Base-by-base conservation (phyloP, 257 asterid genomes). In the Pogostemon cablin region DNA sequence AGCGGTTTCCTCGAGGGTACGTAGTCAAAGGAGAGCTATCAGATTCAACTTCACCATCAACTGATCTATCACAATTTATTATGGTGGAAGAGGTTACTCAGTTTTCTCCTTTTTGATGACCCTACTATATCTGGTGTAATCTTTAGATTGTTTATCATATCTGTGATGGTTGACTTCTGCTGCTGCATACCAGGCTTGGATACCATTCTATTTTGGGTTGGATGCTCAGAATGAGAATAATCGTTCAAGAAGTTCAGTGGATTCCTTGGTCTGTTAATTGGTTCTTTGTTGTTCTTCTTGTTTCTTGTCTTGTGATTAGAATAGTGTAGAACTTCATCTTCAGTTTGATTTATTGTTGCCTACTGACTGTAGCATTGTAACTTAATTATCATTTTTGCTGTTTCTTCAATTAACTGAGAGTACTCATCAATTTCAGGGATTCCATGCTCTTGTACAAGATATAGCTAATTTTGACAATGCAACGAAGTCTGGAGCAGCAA, bases 1-100 rank as follows among this genome's bases (percentile, higher is more conserved):
- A 90, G 97, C 83, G 84, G 39, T 93, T 81, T 78, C 96, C 96
- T 80, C 77, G 83, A 72, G 82, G 83, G 57, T 82, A 73, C 80
- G 74, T 72, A 61, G 73, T 85, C 48, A 43, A 74, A 69, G 71
- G 58, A 50, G 90, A 81, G 75, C 79, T 71, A 25, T 61, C 85
- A 72, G 88, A 66, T 71, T 77, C 91, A 42, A 72, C 83, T 67
- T 77, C 87, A 56, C 59, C 81, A 65, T 58, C 87, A 55, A 56
- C 75, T 20, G 72, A 38, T 75, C 50, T 34, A 56, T 75, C 70
- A 58, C 74, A 80, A 57, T 72, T 80, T 35, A 71, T 83, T 74
- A 65, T 75, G 67, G 82, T 73, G 76, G 86, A 88, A 79, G 96
- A 87, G 97, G 98, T 93, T 78, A 69, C 43, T 68, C 69, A 47